A percentile compares a stretch with the other conserved stretches of the same genome.
Conservation (phyloP, 192 early-diverging fungal genomes). For the Podila clonocystis region DNA sequence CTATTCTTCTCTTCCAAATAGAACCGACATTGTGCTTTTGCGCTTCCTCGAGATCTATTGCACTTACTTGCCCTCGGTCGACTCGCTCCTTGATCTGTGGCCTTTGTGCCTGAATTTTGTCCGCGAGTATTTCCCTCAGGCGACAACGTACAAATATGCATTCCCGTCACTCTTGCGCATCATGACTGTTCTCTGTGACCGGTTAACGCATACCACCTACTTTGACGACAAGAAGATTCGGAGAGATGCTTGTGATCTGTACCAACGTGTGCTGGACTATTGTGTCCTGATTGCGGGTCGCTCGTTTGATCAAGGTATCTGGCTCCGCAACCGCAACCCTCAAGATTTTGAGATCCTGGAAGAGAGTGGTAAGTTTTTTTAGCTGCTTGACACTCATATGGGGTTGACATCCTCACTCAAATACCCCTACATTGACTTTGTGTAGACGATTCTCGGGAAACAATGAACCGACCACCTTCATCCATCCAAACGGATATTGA, state of each 20-base stretch:
- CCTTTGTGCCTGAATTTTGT: slow-evolving; percentile 64
- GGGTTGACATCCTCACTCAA: no score
- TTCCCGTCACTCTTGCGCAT: slow-evolving; percentile 70
- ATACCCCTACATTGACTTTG: not conserved
- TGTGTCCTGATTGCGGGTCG: slow-evolving; percentile 81
- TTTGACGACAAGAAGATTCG: slow-evolving; percentile 73
- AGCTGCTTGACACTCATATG: not conserved
- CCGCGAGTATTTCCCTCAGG: slow-evolving; percentile 70
- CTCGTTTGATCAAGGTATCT: slow-evolving; percentile 77
- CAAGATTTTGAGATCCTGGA: slow-evolving; percentile 54
- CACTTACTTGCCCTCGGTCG: slow-evolving; percentile 49
- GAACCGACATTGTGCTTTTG: slow-evolving; percentile 71
- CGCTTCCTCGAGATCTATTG: slow-evolving; percentile 74
- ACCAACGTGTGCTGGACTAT: slow-evolving; percentile 72
- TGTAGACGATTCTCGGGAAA: slow-evolving; percentile 40
- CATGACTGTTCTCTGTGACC: slow-evolving; percentile 64
- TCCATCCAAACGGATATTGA: slow-evolving; percentile 55
- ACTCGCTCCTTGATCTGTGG: slow-evolving; percentile 68
- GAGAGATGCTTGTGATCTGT: slow-evolving; percentile 64
- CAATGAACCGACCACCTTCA: slow-evolving; percentile 23
- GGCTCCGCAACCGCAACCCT: slow-evolving; percentile 61
- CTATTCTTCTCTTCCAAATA: slow-evolving; percentile 22
- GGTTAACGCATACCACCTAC: slow-evolving; percentile 52
- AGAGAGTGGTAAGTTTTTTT: slow-evolving; percentile 16
- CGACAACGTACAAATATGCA: slow-evolving; percentile 65